Conservation (phyloP, 352 stramenopile genomes). For the Phytophthora sojae region DNA sequence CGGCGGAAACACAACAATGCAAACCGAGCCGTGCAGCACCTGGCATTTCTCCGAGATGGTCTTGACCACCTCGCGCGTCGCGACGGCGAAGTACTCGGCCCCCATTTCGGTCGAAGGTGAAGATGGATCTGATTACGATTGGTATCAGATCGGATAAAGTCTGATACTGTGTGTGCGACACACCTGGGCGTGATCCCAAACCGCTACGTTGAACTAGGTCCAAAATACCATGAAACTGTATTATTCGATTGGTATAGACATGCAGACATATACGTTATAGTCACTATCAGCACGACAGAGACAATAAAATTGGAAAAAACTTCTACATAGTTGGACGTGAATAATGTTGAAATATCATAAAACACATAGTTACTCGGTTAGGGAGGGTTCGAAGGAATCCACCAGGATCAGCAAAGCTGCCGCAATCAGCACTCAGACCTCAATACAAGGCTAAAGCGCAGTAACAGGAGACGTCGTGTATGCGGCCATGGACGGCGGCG, state of each 20-base stretch:
- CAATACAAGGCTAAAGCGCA: conserved; percentile 5
- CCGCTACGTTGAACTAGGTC: conserved; percentile 26
- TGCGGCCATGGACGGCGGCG: conserved; percentile 42
- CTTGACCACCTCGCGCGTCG: conserved; percentile 66
- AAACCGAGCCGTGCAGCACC: conserved; percentile 18
- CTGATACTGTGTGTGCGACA: conserved; percentile 13
- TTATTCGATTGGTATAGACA: not conserved
- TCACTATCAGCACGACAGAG: not conserved
- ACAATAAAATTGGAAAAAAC: not conserved
- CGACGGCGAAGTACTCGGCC: conserved; percentile 50
- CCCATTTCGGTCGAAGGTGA: conserved; percentile 8
- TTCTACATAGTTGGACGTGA: not conserved
- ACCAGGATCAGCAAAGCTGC: not conserved
- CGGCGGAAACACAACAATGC: not conserved
- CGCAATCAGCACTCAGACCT: conserved; percentile 23
- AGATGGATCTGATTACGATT: not conserved
- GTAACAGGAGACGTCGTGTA: conserved; percentile 12
- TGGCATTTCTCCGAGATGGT: conserved; percentile 82
- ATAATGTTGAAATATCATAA: no score
- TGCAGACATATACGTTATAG: not conserved
- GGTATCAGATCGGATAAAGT: conserved; percentile 30
- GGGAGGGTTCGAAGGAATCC: not conserved
- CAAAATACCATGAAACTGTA: not conserved
- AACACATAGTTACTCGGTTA: no score
- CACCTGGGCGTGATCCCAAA: conserved; percentile 9